A percentile compares a stretch with the other conserved stretches of the same genome.
phyloP scores from a whole-genome alignment of 192 early-diverging fungal species.

The Coemansia sp. region DNA sequence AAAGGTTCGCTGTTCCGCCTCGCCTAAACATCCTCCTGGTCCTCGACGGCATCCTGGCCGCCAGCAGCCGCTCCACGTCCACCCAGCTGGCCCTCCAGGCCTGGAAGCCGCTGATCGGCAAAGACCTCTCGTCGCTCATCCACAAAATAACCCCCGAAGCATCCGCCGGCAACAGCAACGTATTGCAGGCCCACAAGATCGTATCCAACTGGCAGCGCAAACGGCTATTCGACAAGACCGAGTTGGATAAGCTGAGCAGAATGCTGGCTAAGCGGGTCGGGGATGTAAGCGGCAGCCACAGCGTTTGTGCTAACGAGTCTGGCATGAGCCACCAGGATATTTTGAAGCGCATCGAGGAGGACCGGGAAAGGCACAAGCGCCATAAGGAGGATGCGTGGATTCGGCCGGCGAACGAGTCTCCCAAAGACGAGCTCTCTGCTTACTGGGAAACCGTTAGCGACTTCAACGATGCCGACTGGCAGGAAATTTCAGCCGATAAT shows the following conservation, averaged over 20 bases:
- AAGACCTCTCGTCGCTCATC: constrained; percentile 30
- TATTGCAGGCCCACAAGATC: constrained; percentile 36
- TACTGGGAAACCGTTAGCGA: constrained; percentile 56
- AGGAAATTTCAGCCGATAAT: constrained; percentile 38
- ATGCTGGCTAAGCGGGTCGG: constrained; percentile 22
- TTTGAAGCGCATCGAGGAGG: constrained; percentile 56
- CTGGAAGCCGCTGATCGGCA: constrained; percentile 39
- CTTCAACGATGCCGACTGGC: constrained; percentile 47
- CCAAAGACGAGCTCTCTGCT: constrained; percentile 32
- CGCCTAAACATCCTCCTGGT: constrained; percentile 53
- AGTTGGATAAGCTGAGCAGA: constrained; percentile 18
- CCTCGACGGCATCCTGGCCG: constrained; percentile 47
- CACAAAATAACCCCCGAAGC: constrained; percentile 35
- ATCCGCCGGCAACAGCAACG: constrained; percentile 40
- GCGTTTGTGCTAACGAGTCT: constrained; percentile 10
- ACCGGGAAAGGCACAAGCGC: constrained; percentile 56
- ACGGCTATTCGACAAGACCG: constrained; percentile 14
- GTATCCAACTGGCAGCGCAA: constrained; percentile 37
- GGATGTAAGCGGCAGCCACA: not conserved
- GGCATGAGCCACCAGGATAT: constrained; percentile 52
- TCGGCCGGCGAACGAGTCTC: constrained; percentile 29
- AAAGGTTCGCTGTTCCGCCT: constrained; percentile 34
- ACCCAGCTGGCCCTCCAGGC: constrained; percentile 1
- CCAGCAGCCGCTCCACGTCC: not conserved
- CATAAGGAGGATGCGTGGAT: constrained; percentile 58